These are phyloP conservation scores for Stylonectria norvegica DNA, from an alignment of 2,329 filamentous ascomycete genomes.

Conservation along the genomic window DNA sequence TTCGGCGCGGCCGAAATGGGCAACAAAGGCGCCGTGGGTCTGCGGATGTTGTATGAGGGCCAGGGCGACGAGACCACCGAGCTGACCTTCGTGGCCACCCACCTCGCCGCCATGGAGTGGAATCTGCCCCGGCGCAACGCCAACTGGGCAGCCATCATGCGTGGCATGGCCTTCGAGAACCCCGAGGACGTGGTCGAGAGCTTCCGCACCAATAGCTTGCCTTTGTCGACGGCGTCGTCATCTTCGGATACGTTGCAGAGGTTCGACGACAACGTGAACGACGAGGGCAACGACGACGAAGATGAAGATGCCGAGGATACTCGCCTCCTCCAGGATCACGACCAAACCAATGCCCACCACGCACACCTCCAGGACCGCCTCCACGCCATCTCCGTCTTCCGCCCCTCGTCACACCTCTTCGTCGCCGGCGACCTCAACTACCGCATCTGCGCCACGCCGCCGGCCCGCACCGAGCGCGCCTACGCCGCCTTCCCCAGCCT, in stretches of 20 bases:
- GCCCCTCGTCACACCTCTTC: slow-evolving; percentile 73
- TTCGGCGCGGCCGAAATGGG: slow-evolving; percentile 86
- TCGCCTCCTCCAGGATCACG: slow-evolving; percentile 34
- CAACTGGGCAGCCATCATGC: slow-evolving; percentile 84
- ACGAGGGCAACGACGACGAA: too few species aligned
- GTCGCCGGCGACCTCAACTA: slow-evolving; percentile 94
- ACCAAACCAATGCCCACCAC: slow-evolving; percentile 34
- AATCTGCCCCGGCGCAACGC: slow-evolving; percentile 71
- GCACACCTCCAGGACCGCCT: slow-evolving; percentile 42
- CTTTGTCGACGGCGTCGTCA: slow-evolving; percentile 12
- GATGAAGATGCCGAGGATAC: slow-evolving; percentile 29
- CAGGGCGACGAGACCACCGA: slow-evolving; percentile 46
- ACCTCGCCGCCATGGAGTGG: slow-evolving; percentile 85
- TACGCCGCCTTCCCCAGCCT: slow-evolving; percentile 64
- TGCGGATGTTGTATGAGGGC: slow-evolving; percentile 61
- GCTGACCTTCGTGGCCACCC: slow-evolving; percentile 82
- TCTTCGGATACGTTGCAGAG: slow-evolving; percentile 24
- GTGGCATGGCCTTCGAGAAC: slow-evolving; percentile 71
- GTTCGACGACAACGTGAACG: too few species aligned
- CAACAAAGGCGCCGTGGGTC: slow-evolving; percentile 88
- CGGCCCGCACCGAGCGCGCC: slow-evolving; percentile 53
- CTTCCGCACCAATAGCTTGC: slow-evolving; percentile 3
- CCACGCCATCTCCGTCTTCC: slow-evolving; percentile 66
- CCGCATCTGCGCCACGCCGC: slow-evolving; percentile 68
- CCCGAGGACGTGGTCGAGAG: slow-evolving; percentile 39